Conservation (phyloP, 225 moss, liverwort and hornwort genomes). For the Marchantia paleacea region DNA sequence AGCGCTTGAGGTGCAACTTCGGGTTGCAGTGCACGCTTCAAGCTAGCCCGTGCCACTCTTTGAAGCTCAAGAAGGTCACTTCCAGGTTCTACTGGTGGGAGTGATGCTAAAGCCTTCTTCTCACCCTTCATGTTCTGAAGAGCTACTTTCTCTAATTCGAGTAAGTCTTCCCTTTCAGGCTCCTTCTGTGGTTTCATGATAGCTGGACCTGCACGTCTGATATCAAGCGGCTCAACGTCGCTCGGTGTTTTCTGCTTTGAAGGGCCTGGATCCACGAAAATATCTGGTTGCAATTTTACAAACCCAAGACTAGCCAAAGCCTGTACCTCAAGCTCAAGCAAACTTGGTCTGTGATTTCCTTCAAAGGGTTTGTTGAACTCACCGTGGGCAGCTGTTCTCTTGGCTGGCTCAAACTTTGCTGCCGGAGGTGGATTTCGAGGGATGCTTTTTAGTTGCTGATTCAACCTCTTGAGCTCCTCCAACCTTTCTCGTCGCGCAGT, state of each 20-base stretch:
- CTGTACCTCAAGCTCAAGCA: slow-evolving; percentile 46
- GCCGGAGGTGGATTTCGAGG: not conserved
- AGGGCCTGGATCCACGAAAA: slow-evolving; percentile 3
- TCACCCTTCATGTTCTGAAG: not conserved
- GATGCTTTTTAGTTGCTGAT: slow-evolving; percentile 6
- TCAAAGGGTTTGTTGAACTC: not conserved
- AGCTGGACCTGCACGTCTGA: slow-evolving; percentile 6
- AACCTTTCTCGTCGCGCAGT: slow-evolving; percentile 11
- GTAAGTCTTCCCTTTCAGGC: slow-evolving; percentile 16
- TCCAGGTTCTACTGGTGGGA: not conserved
- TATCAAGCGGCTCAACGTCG: not conserved
- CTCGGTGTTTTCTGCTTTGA: not conserved
- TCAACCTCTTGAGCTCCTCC: slow-evolving; percentile 15
- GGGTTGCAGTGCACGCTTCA: not conserved
- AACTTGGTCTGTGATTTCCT: slow-evolving; percentile 22
- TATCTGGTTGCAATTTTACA: slow-evolving; percentile 33
- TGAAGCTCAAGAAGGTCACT: slow-evolving; percentile 18
- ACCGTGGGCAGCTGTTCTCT: not conserved
- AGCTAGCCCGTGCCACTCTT: not conserved
- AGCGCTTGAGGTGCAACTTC: not conserved
- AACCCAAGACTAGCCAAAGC: slow-evolving; percentile 41
- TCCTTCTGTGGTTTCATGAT: not conserved
- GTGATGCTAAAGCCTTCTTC: not conserved
- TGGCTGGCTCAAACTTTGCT: not conserved
- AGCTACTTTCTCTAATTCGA: slow-evolving; percentile 14